Conservation (phyloP, 2,329 filamentous ascomycete genomes). For the Xylariaceae sp. region DNA sequence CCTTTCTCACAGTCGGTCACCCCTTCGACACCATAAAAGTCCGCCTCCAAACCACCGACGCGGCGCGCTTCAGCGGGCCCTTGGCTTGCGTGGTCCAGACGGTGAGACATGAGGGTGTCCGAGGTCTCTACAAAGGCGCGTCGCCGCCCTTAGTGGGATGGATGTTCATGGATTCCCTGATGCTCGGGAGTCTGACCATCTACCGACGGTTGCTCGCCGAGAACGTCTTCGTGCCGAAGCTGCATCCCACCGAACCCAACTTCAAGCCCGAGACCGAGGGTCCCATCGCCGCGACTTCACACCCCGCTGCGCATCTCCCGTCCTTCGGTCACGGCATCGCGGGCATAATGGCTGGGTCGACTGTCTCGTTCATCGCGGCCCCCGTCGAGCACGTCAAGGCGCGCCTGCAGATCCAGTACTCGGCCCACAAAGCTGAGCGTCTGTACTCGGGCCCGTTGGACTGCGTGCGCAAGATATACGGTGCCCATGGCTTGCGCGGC, state of each 20-base stretch:
- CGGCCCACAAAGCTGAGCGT: slow-evolving; percentile 75
- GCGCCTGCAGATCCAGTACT: slow-evolving; percentile 92
- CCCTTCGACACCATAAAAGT: slow-evolving; percentile 98
- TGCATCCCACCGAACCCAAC: slow-evolving; percentile 48
- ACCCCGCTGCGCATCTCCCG: slow-evolving; percentile 63
- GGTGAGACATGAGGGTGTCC: slow-evolving; percentile 81
- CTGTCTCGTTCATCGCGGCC: slow-evolving; percentile 90
- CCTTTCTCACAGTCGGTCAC: slow-evolving; percentile 59
- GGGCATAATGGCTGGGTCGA: slow-evolving; percentile 84
- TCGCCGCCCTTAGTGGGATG: slow-evolving; percentile 91
- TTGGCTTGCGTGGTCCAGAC: slow-evolving; percentile 87
- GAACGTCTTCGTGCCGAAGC: slow-evolving; percentile 71
- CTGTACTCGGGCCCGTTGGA: slow-evolving; percentile 89
- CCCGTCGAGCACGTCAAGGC: slow-evolving; percentile 97
- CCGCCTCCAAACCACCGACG: slow-evolving; percentile 84
- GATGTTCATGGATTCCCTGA: slow-evolving; percentile 96
- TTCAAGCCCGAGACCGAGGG: slow-evolving; percentile 44
- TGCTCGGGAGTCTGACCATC: slow-evolving; percentile 90
- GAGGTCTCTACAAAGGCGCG: slow-evolving; percentile 92
- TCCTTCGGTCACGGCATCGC: slow-evolving; percentile 85
- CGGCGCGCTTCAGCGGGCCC: slow-evolving; percentile 81
- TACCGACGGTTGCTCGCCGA: slow-evolving; percentile 86
- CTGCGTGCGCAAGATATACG: slow-evolving; percentile 73
- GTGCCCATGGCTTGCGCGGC: slow-evolving; percentile 76
- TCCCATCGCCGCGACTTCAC: slow-evolving; percentile 28